phyloP scores from a whole-genome alignment of 2,329 filamentous ascomycete species.

The Hymenoscyphus scutula region DNA sequence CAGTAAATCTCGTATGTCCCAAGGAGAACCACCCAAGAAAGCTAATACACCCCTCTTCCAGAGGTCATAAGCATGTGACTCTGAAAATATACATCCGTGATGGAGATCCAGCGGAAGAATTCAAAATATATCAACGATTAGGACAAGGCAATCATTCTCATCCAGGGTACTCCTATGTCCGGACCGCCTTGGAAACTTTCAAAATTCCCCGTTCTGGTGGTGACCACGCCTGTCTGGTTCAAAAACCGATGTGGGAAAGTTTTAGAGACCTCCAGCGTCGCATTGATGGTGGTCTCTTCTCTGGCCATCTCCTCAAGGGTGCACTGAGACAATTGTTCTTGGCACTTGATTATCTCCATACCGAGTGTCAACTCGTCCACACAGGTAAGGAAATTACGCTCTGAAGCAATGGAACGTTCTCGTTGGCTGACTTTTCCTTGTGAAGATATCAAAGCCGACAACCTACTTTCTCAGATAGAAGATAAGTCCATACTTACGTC shows the following conservation, averaged over 20 bases:
- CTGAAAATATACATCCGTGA: slow-evolving; percentile 19
- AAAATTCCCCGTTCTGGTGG: slow-evolving; percentile 38
- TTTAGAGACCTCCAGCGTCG: slow-evolving; percentile 29
- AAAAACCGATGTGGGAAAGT: slow-evolving; percentile 45
- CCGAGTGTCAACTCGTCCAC: slow-evolving; percentile 45
- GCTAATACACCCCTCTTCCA: background rate
- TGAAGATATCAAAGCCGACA: slow-evolving; percentile 34
- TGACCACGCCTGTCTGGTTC: slow-evolving; percentile 39
- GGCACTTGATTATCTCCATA: slow-evolving; percentile 45
- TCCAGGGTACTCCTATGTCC: slow-evolving; percentile 36
- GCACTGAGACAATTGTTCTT: slow-evolving; percentile 39
- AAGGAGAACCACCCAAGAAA: background rate
- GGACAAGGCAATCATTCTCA: slow-evolving; percentile 32
- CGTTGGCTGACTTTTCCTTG: slow-evolving; percentile 16
- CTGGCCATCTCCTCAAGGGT: slow-evolving; percentile 34
- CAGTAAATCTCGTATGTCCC: slow-evolving; percentile 13
- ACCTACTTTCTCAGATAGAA: slow-evolving; percentile 35
- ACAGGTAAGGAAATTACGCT: slow-evolving; percentile 38
- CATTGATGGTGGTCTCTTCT: slow-evolving; percentile 20
- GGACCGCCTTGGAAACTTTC: slow-evolving; percentile 40
- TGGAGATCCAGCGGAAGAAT: slow-evolving; percentile 32
- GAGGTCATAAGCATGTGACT: slow-evolving; percentile 25
- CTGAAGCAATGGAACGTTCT: too few relatives aligned
- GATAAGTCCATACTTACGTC: slow-evolving; percentile 33
- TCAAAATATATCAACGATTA: slow-evolving; percentile 44